These are phyloP conservation scores for Saposhnikovia divaricata DNA, from an alignment of 129 eudicot genomes.

Conservation along the genomic window DNA sequence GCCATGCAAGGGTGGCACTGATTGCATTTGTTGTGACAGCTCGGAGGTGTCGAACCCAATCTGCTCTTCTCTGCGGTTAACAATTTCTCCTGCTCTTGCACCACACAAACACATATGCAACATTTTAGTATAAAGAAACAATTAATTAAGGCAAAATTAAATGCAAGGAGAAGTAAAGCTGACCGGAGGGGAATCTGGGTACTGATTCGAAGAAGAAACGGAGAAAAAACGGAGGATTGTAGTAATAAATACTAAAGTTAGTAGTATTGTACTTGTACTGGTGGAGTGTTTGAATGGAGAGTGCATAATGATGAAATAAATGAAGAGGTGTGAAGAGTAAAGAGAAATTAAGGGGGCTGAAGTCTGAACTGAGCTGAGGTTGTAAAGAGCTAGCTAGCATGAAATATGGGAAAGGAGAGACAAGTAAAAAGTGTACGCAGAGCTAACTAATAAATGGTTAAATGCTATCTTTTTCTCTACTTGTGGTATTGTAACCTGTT, in stretches of 20 bases:
- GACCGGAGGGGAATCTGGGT: background rate
- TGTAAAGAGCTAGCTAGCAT: background rate
- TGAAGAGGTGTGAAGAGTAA: background rate
- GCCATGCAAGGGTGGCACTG: constrained; percentile 96
- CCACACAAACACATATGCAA: background rate
- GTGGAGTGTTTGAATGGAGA: background rate
- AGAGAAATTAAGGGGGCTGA: background rate
- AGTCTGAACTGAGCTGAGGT: background rate
- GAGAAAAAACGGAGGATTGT: background rate
- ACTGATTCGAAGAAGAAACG: background rate
- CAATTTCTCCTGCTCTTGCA: constrained; percentile 25
- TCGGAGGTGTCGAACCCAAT: constrained; percentile 88
- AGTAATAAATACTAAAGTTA: background rate
- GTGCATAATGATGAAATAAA: constrained; percentile 1
- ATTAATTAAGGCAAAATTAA: background rate
- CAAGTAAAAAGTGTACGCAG: background rate
- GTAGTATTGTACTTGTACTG: background rate
- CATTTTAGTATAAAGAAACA: background rate
- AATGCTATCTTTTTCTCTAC: background rate
- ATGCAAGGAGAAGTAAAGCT: background rate
- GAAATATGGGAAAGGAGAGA: background rate
- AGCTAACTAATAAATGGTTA: background rate
- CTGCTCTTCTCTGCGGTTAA: constrained; percentile 57
- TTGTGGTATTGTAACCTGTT: background rate
- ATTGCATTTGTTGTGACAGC: constrained; percentile 94